Percentiles rank a stretch among this genome's conserved stretches.
Evolutionary conservation across 306 rosid genomes (phyloP).

Genomic region (Boehmeria nivea): DNA sequence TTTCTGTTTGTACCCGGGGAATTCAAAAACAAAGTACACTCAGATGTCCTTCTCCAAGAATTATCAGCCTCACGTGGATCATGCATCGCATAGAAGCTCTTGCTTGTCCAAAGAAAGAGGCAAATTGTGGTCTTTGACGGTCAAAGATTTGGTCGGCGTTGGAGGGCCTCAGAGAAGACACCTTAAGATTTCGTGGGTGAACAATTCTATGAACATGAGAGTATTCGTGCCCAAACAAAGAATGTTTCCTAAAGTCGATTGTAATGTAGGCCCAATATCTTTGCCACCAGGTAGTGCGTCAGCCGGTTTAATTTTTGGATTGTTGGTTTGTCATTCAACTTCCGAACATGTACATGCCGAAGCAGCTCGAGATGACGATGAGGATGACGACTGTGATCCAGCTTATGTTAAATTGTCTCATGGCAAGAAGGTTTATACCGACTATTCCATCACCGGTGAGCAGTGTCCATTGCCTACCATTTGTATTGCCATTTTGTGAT

Average conservation of each 20-base stretch:
- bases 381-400: constrained; percentile 30
- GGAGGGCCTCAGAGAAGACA: constrained; percentile 32
- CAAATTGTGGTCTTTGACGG: constrained; percentile 20
- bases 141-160: constrained; percentile 23
- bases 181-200: constrained; percentile 45
- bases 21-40: constrained; percentile 36
- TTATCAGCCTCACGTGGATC: constrained; percentile 27
- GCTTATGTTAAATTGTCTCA: constrained; percentile 44
- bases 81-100: constrained; percentile 35
- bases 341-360: constrained; percentile 58
- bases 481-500: background rate
- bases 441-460: constrained; percentile 85
- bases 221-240: constrained; percentile 47
- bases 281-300: constrained; percentile 61
- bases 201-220: constrained; percentile 51
- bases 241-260: constrained; percentile 43
- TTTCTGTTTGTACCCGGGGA: constrained; percentile 27
- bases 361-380: constrained; percentile 31
- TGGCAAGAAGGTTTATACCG: constrained; percentile 71
- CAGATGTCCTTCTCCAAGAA: too few species aligned
- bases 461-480: constrained; percentile 16
- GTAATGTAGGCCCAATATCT: constrained; percentile 36
- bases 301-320: constrained; percentile 60
- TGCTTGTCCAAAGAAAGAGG: constrained; percentile 49
- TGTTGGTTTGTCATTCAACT: constrained; percentile 53